Percentiles rank a stretch among this genome's conserved stretches.
phyloP scores from a whole-genome alignment of 2,329 filamentous ascomycete species.

The Fusarium pseudonygamai region DNA sequence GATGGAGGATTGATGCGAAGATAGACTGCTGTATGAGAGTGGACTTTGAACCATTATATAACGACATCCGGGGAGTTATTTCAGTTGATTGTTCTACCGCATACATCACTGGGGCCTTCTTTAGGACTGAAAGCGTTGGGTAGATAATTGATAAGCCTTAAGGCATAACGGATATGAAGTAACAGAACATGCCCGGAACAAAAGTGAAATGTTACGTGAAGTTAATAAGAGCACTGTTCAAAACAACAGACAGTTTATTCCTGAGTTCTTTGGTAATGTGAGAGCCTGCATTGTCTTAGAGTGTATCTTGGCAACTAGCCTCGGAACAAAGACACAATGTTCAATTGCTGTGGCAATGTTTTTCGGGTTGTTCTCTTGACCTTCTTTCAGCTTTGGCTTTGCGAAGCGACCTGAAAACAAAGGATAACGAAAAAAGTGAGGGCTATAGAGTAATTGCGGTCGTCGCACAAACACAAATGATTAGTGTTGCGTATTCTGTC shows the following conservation, averaged over 20 bases:
- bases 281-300: fast-evolving
- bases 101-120: fast-evolving
- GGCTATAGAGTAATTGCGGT: background rate
- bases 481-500: background rate
- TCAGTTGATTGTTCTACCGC: background rate
- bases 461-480: background rate
- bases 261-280: background rate
- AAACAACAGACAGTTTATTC: background rate
- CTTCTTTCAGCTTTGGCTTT: fast-evolving
- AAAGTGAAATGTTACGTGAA: fast-evolving
- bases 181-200: background rate
- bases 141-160: background rate
- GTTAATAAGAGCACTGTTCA: no score
- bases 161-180: background rate
- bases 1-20: background rate
- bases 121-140: no score
- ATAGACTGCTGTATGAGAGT: background rate
- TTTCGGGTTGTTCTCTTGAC: no score
- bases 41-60: background rate
- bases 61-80: no score
- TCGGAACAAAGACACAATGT: fast-evolving
- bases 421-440: fast-evolving
- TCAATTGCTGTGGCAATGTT: no score
- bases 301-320: fast-evolving
- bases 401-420: background rate